Conservation (phyloP, 345 rosid genomes). For the Pistacia integerrima region DNA sequence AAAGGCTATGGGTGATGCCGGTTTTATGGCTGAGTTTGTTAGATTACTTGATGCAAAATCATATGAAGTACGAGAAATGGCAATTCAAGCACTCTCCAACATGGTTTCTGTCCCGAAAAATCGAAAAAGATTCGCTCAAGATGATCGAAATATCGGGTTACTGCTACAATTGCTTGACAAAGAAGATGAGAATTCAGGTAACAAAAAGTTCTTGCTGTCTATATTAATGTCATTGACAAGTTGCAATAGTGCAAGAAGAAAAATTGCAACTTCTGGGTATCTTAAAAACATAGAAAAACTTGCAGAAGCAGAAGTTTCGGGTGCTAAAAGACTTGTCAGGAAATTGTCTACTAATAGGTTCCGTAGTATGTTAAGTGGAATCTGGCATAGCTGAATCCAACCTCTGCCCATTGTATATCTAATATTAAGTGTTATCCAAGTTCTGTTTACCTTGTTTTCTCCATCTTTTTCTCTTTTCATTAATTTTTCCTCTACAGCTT, state of each 20-base stretch:
- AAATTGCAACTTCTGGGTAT: constrained; percentile 73
- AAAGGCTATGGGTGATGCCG: constrained; percentile 71
- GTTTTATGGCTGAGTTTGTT: constrained; percentile 80
- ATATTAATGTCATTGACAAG: constrained; percentile 68
- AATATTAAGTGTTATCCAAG: constrained; percentile 19
- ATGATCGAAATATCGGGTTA: constrained; percentile 58
- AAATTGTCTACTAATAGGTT: constrained; percentile 73
- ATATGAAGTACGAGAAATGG: constrained; percentile 71
- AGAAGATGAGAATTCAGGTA: constrained; percentile 57
- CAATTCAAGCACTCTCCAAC: constrained; percentile 60
- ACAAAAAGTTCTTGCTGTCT: constrained; percentile 64
- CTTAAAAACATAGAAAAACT: constrained; percentile 83
- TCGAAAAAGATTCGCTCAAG: constrained; percentile 71
- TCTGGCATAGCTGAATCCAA: constrained; percentile 66
- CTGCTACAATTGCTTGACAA: constrained; percentile 67
- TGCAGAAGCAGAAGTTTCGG: constrained; percentile 77
- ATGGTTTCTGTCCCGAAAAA: constrained; percentile 64
- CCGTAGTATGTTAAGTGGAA: constrained; percentile 68
- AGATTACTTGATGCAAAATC: constrained; percentile 80
- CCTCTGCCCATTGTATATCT: constrained; percentile 44
- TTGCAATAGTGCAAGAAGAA: constrained; percentile 74
- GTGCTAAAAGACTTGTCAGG: constrained; percentile 83
- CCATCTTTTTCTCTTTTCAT: constrained; percentile 9
- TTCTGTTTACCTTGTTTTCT: constrained; percentile 23
- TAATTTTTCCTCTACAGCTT: constrained; percentile 11